phyloP scores from a whole-genome alignment of 192 early-diverging fungal genomes.

The Coemansia sp. region DNA sequence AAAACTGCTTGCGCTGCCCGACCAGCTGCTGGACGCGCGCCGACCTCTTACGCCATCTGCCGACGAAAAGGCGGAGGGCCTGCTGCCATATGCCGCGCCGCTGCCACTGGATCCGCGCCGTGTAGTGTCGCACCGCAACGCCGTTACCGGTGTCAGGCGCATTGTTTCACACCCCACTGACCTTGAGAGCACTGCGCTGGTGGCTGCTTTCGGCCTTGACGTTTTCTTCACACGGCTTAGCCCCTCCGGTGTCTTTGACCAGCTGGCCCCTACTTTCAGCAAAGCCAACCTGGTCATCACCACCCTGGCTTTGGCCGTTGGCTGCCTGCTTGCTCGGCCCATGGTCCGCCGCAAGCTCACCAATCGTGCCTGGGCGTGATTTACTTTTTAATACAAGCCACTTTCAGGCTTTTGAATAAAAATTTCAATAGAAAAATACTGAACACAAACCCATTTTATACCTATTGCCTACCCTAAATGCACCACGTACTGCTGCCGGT shows the following conservation, averaged over 20 bases:
- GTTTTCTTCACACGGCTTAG: conserved; percentile 80
- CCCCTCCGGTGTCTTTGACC: conserved; percentile 91
- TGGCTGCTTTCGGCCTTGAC: conserved; percentile 86
- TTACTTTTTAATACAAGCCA: not conserved
- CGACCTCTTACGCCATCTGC: conserved; percentile 69
- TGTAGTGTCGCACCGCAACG: conserved; percentile 70
- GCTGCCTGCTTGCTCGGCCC: conserved; percentile 70
- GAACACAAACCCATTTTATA: not conserved
- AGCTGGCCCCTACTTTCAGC: conserved; percentile 88
- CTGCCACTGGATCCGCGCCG: conserved; percentile 73
- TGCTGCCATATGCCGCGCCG: conserved; percentile 72
- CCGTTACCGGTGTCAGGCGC: conserved; percentile 63
- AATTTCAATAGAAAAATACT: not conserved
- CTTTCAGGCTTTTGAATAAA: not conserved
- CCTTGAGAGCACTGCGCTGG: conserved; percentile 92
- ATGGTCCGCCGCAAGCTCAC: conserved; percentile 67
- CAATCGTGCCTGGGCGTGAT: conserved; percentile 58
- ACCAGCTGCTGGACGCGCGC: conserved; percentile 78
- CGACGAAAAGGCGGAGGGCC: conserved; percentile 85
- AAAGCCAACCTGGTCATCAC: conserved; percentile 81
- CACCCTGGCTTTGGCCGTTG: conserved; percentile 71
- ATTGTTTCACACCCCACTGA: conserved; percentile 76
- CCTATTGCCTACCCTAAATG: not conserved
- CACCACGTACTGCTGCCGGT: conserved; percentile 46
- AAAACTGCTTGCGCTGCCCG: conserved; percentile 45